phyloP scores from a whole-genome alignment of 176 grass and related monocot genomes.

The Zea luxurians region DNA sequence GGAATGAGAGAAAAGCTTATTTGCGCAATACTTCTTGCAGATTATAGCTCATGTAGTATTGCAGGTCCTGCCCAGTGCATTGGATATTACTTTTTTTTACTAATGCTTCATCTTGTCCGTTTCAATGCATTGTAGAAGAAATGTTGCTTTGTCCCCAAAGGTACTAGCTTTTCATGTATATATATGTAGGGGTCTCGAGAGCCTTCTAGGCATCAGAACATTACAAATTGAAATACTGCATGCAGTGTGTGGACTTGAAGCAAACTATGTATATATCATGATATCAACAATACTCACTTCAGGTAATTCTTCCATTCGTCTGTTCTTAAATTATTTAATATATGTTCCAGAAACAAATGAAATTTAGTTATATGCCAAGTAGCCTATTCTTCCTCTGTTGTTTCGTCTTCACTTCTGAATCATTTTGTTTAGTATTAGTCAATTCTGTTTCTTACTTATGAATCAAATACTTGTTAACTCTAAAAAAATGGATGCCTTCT shows the following conservation, averaged over 20 bases:
- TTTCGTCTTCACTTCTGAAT: background rate
- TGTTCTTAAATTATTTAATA: background rate
- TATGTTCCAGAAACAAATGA: background rate
- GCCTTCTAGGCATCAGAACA: background rate
- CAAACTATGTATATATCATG: background rate
- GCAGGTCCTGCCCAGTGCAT: background rate
- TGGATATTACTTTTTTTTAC: background rate
- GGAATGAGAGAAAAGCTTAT: slow-evolving; percentile 36
- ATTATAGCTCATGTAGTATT: slow-evolving; percentile 12
- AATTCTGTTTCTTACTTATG: background rate
- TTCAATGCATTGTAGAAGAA: background rate
- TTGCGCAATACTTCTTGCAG: background rate
- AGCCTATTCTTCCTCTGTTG: background rate
- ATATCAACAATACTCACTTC: background rate
- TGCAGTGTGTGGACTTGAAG: background rate
- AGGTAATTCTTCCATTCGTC: slow-evolving; percentile 33
- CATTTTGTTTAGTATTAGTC: background rate
- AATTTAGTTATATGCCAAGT: slow-evolving; percentile 2
- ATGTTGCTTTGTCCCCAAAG: background rate
- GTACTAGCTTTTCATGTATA: slow-evolving; percentile 8
- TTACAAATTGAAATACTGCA: background rate
- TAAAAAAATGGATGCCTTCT: background rate
- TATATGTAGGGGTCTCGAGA: background rate
- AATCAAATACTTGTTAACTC: background rate
- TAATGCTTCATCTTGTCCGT: background rate